phyloP scores from a whole-genome alignment of 495 filamentous ascomycete genomes.

The Aspergillus wentii region DNA sequence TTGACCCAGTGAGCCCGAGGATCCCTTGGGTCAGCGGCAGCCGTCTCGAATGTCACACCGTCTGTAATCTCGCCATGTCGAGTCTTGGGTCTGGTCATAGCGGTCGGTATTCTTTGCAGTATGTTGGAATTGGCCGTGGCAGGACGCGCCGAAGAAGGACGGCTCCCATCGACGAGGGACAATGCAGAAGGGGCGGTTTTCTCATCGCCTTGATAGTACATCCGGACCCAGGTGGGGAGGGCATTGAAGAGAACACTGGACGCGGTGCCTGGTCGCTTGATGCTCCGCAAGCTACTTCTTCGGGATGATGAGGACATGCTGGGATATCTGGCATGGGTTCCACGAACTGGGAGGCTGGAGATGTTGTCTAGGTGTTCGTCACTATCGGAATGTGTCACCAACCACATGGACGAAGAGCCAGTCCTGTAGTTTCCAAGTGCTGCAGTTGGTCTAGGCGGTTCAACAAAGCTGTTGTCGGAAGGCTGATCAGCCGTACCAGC shows the following conservation, averaged over 20 bases:
- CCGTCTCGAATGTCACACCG: slow-evolving; percentile 19
- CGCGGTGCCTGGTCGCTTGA: slow-evolving; percentile 34
- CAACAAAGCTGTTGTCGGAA: slow-evolving; percentile 13
- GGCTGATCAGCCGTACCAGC: slow-evolving; percentile 16
- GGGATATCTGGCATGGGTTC: slow-evolving; percentile 25
- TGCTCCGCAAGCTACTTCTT: slow-evolving; percentile 34
- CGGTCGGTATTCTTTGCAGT: slow-evolving; percentile 26
- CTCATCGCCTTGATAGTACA: slow-evolving; percentile 42
- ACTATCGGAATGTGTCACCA: slow-evolving; percentile 36
- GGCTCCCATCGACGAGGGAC: slow-evolving; percentile 28
- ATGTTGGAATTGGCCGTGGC: slow-evolving; percentile 27
- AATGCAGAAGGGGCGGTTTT: slow-evolving; percentile 25
- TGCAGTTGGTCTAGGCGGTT: slow-evolving; percentile 18
- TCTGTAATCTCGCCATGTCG: no score
- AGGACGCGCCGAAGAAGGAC: slow-evolving; percentile 24
- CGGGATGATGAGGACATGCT: slow-evolving; percentile 32
- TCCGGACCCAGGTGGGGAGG: slow-evolving; percentile 40
- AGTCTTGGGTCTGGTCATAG: slow-evolving; percentile 13
- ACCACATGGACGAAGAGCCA: slow-evolving; percentile 39
- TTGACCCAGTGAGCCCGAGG: slow-evolving; percentile 42
- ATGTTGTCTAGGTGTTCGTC: slow-evolving; percentile 37
- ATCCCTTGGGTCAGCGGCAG: slow-evolving; percentile 28
- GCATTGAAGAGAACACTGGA: slow-evolving; percentile 52
- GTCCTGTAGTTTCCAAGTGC: slow-evolving; percentile 25
- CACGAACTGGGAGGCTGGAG: slow-evolving; percentile 35